phyloP scores from a whole-genome alignment of 2,329 filamentous ascomycete species.

The Neopestalotiopsis rosae region DNA sequence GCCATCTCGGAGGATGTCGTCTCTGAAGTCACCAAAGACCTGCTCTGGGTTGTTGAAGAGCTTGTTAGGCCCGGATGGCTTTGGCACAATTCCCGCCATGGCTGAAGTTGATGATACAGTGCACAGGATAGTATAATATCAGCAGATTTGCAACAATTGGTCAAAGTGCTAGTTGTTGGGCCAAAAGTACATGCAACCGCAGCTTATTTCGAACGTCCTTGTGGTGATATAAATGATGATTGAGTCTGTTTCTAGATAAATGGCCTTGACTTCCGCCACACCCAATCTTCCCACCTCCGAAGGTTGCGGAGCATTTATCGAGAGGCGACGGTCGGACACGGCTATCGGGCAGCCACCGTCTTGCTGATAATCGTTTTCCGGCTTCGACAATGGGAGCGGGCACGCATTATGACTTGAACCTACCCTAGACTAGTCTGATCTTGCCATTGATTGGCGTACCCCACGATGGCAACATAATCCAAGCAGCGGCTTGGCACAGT shows the following conservation, averaged over 20 bases:
- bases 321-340: neutral
- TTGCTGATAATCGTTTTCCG: neutral
- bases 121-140: neutral
- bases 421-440: neutral
- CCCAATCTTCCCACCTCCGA: neutral
- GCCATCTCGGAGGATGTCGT: conserved; percentile 32
- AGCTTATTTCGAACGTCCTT: neutral
- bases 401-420: neutral
- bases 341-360: neutral
- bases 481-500: neutral
- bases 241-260: neutral
- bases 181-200: neutral
- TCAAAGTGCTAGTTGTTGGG: neutral
- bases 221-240: neutral
- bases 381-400: neutral
- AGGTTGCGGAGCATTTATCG: neutral
- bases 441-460: neutral
- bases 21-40: conserved; percentile 26
- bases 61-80: conserved; percentile 15
- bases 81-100: conserved; percentile 9
- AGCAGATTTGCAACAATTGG: neutral
- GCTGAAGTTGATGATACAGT: neutral
- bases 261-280: neutral
- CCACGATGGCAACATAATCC: neutral
- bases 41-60: conserved; percentile 5